Evolutionary conservation across 352 stramenopile species (phyloP), one percentile per base, ranked within the genome.

Genomic region (Globisporangium okanoganense): DNA sequence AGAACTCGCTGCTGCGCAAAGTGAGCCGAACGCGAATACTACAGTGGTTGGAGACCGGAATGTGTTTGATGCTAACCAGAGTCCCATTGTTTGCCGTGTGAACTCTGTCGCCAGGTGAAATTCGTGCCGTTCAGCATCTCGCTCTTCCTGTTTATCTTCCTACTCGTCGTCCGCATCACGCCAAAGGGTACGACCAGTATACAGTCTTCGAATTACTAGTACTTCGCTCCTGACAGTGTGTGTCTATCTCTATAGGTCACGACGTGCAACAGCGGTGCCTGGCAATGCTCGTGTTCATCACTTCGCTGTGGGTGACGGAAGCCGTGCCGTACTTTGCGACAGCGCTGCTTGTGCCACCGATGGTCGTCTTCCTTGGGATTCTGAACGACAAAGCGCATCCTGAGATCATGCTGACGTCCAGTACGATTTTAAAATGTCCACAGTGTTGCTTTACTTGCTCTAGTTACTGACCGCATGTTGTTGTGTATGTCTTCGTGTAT

Each of bases 321-420:
- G 91, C 90, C 4, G 70, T 97, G 33, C 91, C 91, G 0, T 97
- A 97, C 70, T 97, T 96, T 66, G 88, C 89, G 7, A 97, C 91
- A 2, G 89, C 91, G 31, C 65, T 97, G 29, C 74, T 97, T 24
- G 88, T 97, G 41, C 90, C 91, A 0, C 78, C 84, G 22, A 76
- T 97, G 24, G 88, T 97, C 14, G 88, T 96, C 9, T 90, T 97
- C 56, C 66, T 97, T 63, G 71, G 78, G 33, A 95, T 97, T 58
- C 62, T 97, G 61, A 91, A 96, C 60, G 75, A 94, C 61, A 92
- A 93, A 70, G 67, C 72, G n/a, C 60, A 92, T 55, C 86, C 86
- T 0, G 75, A 87, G 0, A 73, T 62, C 14, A 67, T 92, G 45
- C 76, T 95, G 8, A 83, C 78, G 40, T 70, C 86, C 22, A 92